Evolutionary conservation across 1,139 yeast species (phyloP), one percentile per base, ranked within the genome.

Genomic region (Blastobotrys niveus): DNA sequence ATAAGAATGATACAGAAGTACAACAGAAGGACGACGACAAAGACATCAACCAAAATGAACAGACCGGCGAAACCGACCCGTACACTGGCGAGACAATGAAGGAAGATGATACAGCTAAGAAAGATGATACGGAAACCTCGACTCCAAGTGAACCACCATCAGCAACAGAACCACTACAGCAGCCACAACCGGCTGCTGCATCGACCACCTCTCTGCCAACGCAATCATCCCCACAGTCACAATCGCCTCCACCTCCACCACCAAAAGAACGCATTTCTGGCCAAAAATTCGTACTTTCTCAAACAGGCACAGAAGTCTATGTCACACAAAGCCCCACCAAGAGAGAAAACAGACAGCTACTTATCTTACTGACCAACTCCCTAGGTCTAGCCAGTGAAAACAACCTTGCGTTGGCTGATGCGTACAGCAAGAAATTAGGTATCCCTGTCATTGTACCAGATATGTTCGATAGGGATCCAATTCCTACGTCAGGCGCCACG

Each of bases 401-500:
- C 50, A 63, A 63, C 45, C 50, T 58, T 42, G 49, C 50, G 17
- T 48, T 61, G 39, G 67, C 67, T 1, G 67, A 63, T 46, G 35
- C 45, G 19, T 59, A 54, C 40, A 59, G 66, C 2, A 49, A 49
- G 29, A 40, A 48, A 21, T 50, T 60, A 32, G 53, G 56, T 10
- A 56, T 56, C 38, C 56, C 62, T 9, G 64, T 62, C 3, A 60
- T 59, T 18, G 57, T 60, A 36, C 64, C 66, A 1, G 67, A 62
- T 43, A 46, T 64, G 36, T 63, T 63, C 41, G 61, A 55, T n/a
- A 51, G 49, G 12, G 65, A 64, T 39, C 66, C 67, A 22, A 54
- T 63, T 45, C 55, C 53, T 46, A 50, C 59, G 41, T 46, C 57
- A 47, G 51, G 61, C 34, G 63, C 57, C 38, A 49, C 56, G 40